phyloP scores from a whole-genome alignment of 1,284 basidiomycete genomes.

The Cryptococcus maquisensis region DNA sequence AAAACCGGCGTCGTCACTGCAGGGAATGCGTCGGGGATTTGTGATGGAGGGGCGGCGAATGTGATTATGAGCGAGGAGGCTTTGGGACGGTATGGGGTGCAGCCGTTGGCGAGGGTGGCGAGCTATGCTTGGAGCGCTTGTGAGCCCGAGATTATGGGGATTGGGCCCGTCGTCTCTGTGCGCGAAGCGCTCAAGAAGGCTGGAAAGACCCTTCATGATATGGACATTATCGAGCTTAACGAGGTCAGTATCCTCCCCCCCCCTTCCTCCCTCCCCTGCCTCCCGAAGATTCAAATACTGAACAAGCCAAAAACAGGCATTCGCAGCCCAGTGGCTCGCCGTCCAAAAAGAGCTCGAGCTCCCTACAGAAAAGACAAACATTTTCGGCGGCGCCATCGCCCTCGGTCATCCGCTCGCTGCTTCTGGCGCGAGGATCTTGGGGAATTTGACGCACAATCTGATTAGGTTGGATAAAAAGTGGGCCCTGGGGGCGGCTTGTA shows the following conservation, averaged over 20 bases:
- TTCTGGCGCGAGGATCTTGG: slow-evolving; percentile 53
- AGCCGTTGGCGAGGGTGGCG: slow-evolving; percentile 54
- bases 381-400: slow-evolving; percentile 53
- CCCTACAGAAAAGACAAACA: slow-evolving; percentile 55
- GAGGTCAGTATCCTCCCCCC: slow-evolving; percentile 36
- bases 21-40: slow-evolving; percentile 56
- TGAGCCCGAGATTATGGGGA: slow-evolving; percentile 57
- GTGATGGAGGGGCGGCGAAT: slow-evolving; percentile 56
- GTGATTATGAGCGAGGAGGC: slow-evolving; percentile 54
- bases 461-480: slow-evolving; percentile 54
- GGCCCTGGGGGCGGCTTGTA: slow-evolving; percentile 56
- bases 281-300: no score
- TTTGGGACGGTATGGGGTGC: slow-evolving; percentile 49
- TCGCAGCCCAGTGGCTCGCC: slow-evolving; percentile 56
- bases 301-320: slow-evolving; percentile 44
- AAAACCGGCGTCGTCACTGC: slow-evolving; percentile 55
- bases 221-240: slow-evolving; percentile 56
- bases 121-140: slow-evolving; percentile 55
- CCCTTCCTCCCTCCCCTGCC: no score
- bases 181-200: slow-evolving; percentile 31
- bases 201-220: slow-evolving; percentile 49
- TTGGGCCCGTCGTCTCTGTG: slow-evolving; percentile 53
- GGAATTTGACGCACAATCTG: slow-evolving; percentile 55
- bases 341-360: slow-evolving; percentile 56
- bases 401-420: slow-evolving; percentile 57